A percentile compares a stretch with the other conserved stretches of the same genome.
phyloP scores from a whole-genome alignment of 306 rosid genomes.

The Pterocarpus santalinus region DNA sequence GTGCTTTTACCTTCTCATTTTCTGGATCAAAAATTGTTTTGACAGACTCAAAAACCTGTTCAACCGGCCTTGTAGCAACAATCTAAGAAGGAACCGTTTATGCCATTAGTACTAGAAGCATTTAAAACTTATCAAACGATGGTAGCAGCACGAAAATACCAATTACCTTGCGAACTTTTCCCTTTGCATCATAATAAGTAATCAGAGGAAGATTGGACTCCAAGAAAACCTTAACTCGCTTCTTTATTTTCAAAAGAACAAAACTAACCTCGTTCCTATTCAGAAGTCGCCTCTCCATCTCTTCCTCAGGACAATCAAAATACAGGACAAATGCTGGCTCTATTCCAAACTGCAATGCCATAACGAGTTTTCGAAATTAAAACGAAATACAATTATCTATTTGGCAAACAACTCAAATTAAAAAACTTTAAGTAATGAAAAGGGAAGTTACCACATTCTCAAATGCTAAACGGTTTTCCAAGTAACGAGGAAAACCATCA shows the following conservation, averaged over 20 bases:
- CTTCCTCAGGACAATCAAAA: constrained; percentile 85
- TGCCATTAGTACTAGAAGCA: constrained; percentile 24
- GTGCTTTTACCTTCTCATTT: constrained; percentile 77
- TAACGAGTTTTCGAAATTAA: constrained; percentile 39
- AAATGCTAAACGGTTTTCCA: constrained; percentile 98
- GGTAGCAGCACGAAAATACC: constrained; percentile 16
- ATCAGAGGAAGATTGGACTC: constrained; percentile 91
- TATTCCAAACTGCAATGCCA: constrained; percentile 78
- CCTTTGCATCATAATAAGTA: constrained; percentile 75
- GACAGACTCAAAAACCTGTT: constrained; percentile 85
- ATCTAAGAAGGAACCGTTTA: constrained; percentile 58
- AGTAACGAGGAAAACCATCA: constrained; percentile 98
- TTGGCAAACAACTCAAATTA: constrained; percentile 19
- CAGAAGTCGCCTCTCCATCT: constrained; percentile 93
- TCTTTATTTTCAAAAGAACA: constrained; percentile 59
- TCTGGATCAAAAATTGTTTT: constrained; percentile 78
- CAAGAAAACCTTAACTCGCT: constrained; percentile 87
- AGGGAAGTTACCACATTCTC: constrained; percentile 74
- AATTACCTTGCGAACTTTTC: constrained; percentile 87
- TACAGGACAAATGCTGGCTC: constrained; percentile 87
- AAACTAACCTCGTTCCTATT: constrained; percentile 79
- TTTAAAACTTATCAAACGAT: constrained; percentile 23
- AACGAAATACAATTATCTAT: constrained; percentile 7
- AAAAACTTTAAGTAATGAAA: not conserved
- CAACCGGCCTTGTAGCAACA: constrained; percentile 82